Conservation (phyloP, 768 basidiomycete species). For the Arthromyces matolae region DNA sequence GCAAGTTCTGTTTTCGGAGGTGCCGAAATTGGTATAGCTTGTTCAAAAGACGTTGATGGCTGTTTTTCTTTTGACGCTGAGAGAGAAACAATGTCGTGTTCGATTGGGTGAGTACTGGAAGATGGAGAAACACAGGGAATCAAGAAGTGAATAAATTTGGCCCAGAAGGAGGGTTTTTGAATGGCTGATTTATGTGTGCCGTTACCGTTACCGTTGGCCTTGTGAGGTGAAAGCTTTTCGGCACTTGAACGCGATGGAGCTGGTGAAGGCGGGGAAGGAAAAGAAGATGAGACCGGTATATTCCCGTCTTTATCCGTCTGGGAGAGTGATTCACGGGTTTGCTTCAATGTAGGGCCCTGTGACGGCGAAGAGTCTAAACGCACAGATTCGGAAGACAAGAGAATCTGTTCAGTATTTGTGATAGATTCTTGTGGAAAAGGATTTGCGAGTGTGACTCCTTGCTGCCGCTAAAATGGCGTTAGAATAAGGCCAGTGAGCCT, state of each 20-base stretch:
- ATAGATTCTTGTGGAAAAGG: too few species aligned
- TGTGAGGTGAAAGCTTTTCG: conserved; percentile 11
- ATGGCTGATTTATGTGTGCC: conserved; percentile 13
- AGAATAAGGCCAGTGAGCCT: too few species aligned
- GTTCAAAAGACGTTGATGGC: conserved; percentile 5
- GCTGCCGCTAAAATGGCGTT: too few species aligned
- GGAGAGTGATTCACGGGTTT: conserved; percentile 13
- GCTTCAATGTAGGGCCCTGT: conserved; percentile 1
- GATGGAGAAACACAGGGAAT: conserved; percentile 65
- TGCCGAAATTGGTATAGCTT: conserved; percentile 2
- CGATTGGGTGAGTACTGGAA: conserved; percentile 39
- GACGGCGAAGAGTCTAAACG: conserved; percentile 8
- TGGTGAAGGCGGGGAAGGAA: conserved; percentile 11
- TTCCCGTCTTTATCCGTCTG: conserved; percentile 19
- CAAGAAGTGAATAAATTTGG: conserved; percentile 56
- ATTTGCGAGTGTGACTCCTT: too few species aligned
- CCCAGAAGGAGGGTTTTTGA: conserved; percentile 52
- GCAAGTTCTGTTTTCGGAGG: conserved; percentile 1
- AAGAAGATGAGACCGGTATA: conserved; percentile 12
- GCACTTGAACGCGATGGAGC: conserved; percentile 8
- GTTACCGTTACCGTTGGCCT: conserved; percentile 18
- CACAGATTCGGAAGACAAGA: conserved; percentile 9
- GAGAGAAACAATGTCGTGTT: conserved; percentile 27
- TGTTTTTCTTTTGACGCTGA: conserved; percentile 29
- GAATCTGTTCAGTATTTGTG: conserved; percentile 8